Base-by-base conservation (phyloP, 176 grass and related monocot genomes). In the Oryza brachyantha region DNA sequence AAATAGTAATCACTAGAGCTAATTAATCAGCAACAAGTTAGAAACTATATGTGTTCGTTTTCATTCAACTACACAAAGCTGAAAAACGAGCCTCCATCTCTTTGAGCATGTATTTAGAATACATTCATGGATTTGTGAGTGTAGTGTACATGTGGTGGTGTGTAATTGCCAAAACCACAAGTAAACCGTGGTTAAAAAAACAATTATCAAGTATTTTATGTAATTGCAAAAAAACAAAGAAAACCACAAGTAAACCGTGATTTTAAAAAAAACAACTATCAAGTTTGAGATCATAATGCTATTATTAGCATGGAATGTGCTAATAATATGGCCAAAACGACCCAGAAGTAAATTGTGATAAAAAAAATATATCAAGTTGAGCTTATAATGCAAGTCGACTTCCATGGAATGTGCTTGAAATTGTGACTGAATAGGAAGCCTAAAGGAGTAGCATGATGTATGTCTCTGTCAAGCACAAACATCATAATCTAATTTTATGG, bases 401-500 rank as follows among this genome's bases (percentile, higher is more conserved):
- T 68, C 37, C 70, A 66, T 81, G 14, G 69, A 75, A 37, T 60
- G 45, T 81, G 29, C 17, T 64, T 55, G 84, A 9, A 34, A 81
- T 57, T 76, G 85, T 76, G 26, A 11, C 45, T 42, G 24, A 50
- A 75, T 40, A 75, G 63, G 37, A 7, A 14, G 58, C 59, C 79
- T 57, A 78, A 64, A 50, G 34, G 19, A 72, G 46, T 60, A 61
- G 79, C 59, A 83, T 61, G 68, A 83, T 79, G 61, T 50, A 37
- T 46, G 67, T 78, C 58, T 25, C 55, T 72, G 66, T 72, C 71
- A 71, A 77, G 42, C 72, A 79, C n/a, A 86, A 86, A 68, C 69
- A 86, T 27, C 16, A 66, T 36, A 19, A 83, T 74, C 26, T 89
- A 68, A 74, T 62, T 76, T 82, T 54, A 85, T 88, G 74, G 76